These are phyloP conservation scores for Apiospora malaysiana DNA, from an alignment of 2,329 filamentous ascomycete species.

Conservation along the genomic window DNA sequence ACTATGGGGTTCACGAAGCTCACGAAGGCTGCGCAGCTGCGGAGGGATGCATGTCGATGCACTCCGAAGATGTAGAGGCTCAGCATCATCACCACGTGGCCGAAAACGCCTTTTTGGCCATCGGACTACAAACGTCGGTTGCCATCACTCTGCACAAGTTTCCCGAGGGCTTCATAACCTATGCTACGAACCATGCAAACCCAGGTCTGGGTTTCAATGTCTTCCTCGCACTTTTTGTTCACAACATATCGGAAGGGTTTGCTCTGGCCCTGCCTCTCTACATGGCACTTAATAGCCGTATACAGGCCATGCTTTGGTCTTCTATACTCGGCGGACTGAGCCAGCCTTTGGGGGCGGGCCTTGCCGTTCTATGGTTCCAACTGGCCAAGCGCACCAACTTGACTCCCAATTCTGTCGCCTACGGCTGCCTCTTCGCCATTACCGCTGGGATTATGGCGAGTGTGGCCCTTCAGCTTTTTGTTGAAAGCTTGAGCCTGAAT, in stretches of 20 bases:
- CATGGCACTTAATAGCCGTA: constrained; percentile 81
- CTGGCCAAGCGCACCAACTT: constrained; percentile 62
- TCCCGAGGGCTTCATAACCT: constrained; percentile 87
- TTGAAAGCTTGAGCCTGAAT: constrained; percentile 82
- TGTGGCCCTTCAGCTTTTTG: constrained; percentile 87
- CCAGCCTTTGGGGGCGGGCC: constrained; percentile 83
- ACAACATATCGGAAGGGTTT: constrained; percentile 98
- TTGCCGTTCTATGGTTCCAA: constrained; percentile 87
- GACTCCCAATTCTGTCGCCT: constrained; percentile 62
- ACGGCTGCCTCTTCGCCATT: constrained; percentile 83
- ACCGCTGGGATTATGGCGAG: constrained; percentile 96
- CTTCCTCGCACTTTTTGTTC: constrained; percentile 94
- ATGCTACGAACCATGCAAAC: constrained; percentile 96
- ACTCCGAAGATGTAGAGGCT: constrained; percentile 51
- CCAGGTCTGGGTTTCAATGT: constrained; percentile 87
- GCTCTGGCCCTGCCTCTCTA: constrained; percentile 92
- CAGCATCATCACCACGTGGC: constrained; percentile 94
- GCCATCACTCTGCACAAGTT: constrained; percentile 97
- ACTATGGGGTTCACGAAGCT: neutral
- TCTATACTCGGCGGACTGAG: constrained; percentile 83
- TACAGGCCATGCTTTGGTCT: constrained; percentile 84
- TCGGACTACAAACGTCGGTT: constrained; percentile 94
- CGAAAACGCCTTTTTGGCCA: constrained; percentile 89
- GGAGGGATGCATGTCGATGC: constrained; percentile 33
- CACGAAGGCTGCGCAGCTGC: constrained; percentile 17